These are phyloP conservation scores for Exophiala sp. DNA, from an alignment of 2,329 filamentous ascomycete species.

Conservation along the genomic window DNA sequence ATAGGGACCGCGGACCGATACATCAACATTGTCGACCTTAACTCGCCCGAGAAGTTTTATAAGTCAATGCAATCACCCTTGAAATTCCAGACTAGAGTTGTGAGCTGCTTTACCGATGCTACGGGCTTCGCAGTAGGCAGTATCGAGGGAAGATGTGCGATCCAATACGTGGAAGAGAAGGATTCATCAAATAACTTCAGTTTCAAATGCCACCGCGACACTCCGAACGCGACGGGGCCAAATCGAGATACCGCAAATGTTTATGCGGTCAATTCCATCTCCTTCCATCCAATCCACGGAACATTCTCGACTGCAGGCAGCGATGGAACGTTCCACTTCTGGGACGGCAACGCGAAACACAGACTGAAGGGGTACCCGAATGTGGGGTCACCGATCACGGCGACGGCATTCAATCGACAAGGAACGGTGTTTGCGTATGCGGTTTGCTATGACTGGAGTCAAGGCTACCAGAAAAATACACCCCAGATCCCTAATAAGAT, in stretches of 20 bases:
- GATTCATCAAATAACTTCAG: conserved; percentile 91
- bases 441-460: conserved; percentile 96
- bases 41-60: conserved; percentile 85
- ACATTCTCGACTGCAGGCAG: conserved; percentile 97
- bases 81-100: conserved; percentile 96
- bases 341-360: conserved; percentile 87
- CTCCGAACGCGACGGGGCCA: conserved; percentile 54
- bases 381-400: conserved; percentile 80
- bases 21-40: conserved; percentile 91
- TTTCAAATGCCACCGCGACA: conserved; percentile 96
- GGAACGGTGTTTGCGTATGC: conserved; percentile 85
- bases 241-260: conserved; percentile 72
- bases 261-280: conserved; percentile 94
- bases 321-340: conserved; percentile 80
- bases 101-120: conserved; percentile 91
- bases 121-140: conserved; percentile 91
- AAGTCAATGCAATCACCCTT: conserved; percentile 94
- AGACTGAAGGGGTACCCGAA: conserved; percentile 82
- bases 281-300: conserved; percentile 92
- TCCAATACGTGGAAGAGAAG: conserved; percentile 97
- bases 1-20: conserved; percentile 91
- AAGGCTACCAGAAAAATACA: conserved; percentile 84
- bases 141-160: conserved; percentile 94
- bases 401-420: conserved; percentile 84
- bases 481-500: conserved; percentile 69